Base-by-base conservation (phyloP, 2,329 filamentous ascomycete genomes). In the Trichoderma sp. region DNA sequence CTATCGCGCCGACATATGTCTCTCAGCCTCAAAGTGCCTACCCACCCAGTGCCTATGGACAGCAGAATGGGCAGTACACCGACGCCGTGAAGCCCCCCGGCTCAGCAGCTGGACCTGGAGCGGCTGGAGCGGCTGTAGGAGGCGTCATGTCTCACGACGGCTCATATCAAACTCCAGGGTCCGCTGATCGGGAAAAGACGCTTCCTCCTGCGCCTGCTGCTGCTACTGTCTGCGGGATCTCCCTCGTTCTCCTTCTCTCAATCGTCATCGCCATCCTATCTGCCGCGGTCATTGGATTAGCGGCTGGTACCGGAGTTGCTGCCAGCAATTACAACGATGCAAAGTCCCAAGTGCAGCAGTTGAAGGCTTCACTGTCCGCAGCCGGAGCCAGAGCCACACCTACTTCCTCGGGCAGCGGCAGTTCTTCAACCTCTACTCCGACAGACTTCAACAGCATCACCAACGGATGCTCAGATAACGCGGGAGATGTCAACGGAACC, bases 271-370 rank as follows among this genome's bases (percentile, higher is more conserved):
- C 29, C 4, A 59, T 67, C 21, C 55, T 67, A 1, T 58, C 55
- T n/a, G 64, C 55, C 7, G 64, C 55, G 37, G 64, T 67, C 6
- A 67, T 67, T 33, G 64, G 64, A 29, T 43, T 67, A 8, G 64
- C 64, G 37, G 64, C 64, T 19, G 64, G 64, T 6, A 67, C 64
- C 19, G 64, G 64, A 11, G 55, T 67, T 19, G 64, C 64, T 16
- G 37, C 64, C 40, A 67, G 37, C 21, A 67, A 67, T 14, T 67
- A 52, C 55, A 67, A 67, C 64, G 31, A 67, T 24, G 64, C 64
- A 52, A 29, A 52, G 40, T 21, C 64, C 6, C 35, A 52, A 19
- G 21, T 67, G 55, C 4, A 14, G 14, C 21, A 13, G 11, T 21
- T 67, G 16, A 59, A n/a, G 14, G 21, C 63, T 7, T 37, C 64